These are phyloP conservation scores for Incumbomyces lentus DNA, from an alignment of 2,329 filamentous ascomycete genomes.

Conservation along the genomic window DNA sequence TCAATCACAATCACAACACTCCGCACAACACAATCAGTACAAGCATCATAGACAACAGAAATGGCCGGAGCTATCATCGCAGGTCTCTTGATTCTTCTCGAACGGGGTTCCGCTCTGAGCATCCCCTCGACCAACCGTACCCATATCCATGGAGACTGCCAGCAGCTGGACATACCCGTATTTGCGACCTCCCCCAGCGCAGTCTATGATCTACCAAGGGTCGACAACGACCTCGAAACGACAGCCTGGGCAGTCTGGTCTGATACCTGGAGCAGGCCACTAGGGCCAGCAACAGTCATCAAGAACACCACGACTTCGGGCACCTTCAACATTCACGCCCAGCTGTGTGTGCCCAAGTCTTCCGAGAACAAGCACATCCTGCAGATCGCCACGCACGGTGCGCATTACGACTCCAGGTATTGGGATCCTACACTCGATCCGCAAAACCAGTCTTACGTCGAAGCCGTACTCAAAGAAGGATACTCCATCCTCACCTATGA, in stretches of 20 bases:
- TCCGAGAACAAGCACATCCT: conserved; percentile 11
- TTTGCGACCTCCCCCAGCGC: conserved; percentile 7
- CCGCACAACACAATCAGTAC: no score
- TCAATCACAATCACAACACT: no score
- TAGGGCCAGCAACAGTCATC: conserved; percentile 3
- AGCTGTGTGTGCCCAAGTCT: conserved; percentile 13
- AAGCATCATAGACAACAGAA: no score
- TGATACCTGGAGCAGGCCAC: conserved; percentile 13
- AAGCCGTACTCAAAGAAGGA: conserved; percentile 26
- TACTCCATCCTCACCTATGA: conserved; percentile 34
- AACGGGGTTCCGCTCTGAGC: neutral
- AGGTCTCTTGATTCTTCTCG: no score
- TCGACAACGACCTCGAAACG: conserved; percentile 12
- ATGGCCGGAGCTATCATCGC: no score
- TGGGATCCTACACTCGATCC: conserved; percentile 27
- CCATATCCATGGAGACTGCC: conserved; percentile 9
- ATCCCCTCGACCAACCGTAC: conserved; percentile 5
- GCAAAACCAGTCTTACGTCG: conserved; percentile 29
- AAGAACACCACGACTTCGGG: conserved; percentile 17
- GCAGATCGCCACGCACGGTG: conserved; percentile 18
- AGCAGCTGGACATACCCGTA: conserved; percentile 13
- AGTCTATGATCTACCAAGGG: conserved; percentile 10
- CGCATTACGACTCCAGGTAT: conserved; percentile 10
- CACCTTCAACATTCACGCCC: conserved; percentile 17
- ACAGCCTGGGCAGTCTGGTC: conserved; percentile 12